Evolutionary conservation across 352 stramenopile genomes (phyloP).

Genomic region (Pythium aquatile): DNA sequence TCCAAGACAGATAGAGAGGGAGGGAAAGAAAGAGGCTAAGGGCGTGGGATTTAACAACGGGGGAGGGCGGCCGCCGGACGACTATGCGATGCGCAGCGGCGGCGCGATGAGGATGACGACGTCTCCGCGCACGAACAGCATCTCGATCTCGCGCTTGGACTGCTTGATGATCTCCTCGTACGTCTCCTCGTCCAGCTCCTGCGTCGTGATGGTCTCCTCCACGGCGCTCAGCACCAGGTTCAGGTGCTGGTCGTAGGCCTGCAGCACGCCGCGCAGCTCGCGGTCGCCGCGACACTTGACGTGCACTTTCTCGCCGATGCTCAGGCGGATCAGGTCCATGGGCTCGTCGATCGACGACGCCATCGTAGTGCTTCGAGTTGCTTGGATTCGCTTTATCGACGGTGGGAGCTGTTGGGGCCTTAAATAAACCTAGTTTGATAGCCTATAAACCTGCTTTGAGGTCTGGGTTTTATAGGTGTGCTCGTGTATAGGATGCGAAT

Average conservation of each 20-base stretch:
- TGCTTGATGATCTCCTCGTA: conserved; percentile 97
- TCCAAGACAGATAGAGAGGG: background rate
- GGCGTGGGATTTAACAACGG: background rate
- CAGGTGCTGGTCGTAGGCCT: conserved; percentile 99
- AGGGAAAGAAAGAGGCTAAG: background rate
- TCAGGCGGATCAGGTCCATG: conserved; percentile 98
- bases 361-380: conserved; percentile 33
- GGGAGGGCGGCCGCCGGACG: background rate
- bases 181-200: conserved; percentile 97
- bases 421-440: conserved; percentile 1
- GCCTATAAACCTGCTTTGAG: background rate
- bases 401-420: background rate
- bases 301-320: conserved; percentile 98
- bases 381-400: background rate
- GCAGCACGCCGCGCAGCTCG: conserved; percentile 96
- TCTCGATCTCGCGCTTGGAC: conserved; percentile 95
- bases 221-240: conserved; percentile 99
- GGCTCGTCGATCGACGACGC: conserved; percentile 93
- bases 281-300: conserved; percentile 98
- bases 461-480: background rate
- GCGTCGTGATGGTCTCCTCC: conserved; percentile 97
- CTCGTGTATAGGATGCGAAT: background rate
- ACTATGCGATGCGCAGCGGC: conserved; percentile 90
- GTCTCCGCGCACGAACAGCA: conserved; percentile 99
- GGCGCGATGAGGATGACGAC: conserved; percentile 98